phyloP scores from a whole-genome alignment of 2,329 filamentous ascomycete genomes.

The Arthrobotrys megalospora region DNA sequence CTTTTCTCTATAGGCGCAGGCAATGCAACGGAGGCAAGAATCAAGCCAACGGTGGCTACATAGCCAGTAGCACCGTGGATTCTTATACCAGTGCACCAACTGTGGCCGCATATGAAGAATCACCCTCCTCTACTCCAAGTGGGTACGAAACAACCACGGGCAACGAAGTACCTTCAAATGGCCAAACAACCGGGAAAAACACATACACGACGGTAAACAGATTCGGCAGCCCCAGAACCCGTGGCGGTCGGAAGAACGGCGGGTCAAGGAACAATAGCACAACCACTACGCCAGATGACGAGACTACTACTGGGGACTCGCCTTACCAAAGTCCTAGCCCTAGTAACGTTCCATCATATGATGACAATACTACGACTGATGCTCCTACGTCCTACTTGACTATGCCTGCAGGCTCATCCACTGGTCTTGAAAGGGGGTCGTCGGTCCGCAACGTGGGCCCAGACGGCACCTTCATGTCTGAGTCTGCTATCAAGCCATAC shows the following conservation, averaged over 20 bases:
- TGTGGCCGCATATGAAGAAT: conserved; percentile 1
- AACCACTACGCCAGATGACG: conserved; percentile 4
- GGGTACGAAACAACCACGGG: conserved; percentile 7
- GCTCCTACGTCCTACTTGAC: conserved; percentile 30
- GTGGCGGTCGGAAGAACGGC: conserved; percentile 7
- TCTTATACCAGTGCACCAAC: conserved; percentile 7
- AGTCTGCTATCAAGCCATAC: conserved; percentile 46
- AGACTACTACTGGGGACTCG: neutral
- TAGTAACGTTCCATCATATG: conserved; percentile 21
- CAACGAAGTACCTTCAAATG: neutral
- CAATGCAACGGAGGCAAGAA: conserved; percentile 38
- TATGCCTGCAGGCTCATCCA: conserved; percentile 57
- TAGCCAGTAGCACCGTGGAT: conserved; percentile 2
- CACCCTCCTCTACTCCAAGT: conserved; percentile 4
- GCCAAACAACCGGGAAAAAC: neutral
- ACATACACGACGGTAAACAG: neutral
- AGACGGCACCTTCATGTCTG: conserved; percentile 56
- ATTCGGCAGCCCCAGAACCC: neutral
- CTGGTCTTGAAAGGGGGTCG: conserved; percentile 40
- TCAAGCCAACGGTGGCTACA: neutral
- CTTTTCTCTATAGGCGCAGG: conserved; percentile 23
- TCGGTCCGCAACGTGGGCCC: conserved; percentile 47
- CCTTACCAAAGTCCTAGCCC: conserved; percentile 1
- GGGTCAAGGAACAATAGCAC: conserved; percentile 7
- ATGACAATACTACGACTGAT: conserved; percentile 19